These are phyloP conservation scores for Salix arbutifolia DNA, from an alignment of 345 rosid genomes.

Conservation along the genomic window DNA sequence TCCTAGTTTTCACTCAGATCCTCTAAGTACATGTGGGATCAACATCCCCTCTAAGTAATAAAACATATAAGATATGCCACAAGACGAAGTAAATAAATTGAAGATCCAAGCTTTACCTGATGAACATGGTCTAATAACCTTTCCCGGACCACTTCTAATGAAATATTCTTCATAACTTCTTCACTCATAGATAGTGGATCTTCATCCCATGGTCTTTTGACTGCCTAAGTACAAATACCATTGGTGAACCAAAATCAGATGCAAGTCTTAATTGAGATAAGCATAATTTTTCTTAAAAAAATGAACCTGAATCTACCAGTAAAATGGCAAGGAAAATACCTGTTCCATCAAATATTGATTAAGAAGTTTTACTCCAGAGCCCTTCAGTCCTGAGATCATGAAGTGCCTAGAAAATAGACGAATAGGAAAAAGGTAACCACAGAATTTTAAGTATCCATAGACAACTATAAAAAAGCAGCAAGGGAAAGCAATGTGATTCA, in stretches of 20 bases:
- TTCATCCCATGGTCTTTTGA: slow-evolving; percentile 90
- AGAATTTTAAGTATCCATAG: not conserved
- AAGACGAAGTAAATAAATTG: not conserved
- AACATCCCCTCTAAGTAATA: not conserved
- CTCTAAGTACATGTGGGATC: not conserved
- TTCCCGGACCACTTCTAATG: slow-evolving; percentile 88
- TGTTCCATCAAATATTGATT: slow-evolving; percentile 63
- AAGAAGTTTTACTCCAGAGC: slow-evolving; percentile 76
- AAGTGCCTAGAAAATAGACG: slow-evolving; percentile 50
- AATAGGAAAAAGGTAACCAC: not conserved
- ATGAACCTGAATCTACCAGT: not conserved
- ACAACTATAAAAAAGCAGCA: not conserved
- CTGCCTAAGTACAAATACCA: slow-evolving; percentile 57
- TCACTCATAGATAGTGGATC: slow-evolving; percentile 74
- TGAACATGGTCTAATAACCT: slow-evolving; percentile 81
- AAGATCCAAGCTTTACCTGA: slow-evolving; percentile 50
- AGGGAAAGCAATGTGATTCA: not conserved
- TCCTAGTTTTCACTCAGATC: not conserved
- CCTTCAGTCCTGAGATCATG: slow-evolving; percentile 84
- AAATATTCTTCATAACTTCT: slow-evolving; percentile 81
- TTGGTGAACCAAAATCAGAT: slow-evolving; percentile 19
- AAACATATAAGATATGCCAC: not conserved
- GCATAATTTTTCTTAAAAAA: not conserved
- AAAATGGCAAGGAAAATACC: slow-evolving; percentile 30
- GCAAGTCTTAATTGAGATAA: not conserved